A percentile compares a stretch with the other conserved stretches of the same genome.
These are phyloP conservation scores for Ophiocordyceps sinensis DNA, from an alignment of 2,329 filamentous ascomycete species.

Conservation along the genomic window DNA sequence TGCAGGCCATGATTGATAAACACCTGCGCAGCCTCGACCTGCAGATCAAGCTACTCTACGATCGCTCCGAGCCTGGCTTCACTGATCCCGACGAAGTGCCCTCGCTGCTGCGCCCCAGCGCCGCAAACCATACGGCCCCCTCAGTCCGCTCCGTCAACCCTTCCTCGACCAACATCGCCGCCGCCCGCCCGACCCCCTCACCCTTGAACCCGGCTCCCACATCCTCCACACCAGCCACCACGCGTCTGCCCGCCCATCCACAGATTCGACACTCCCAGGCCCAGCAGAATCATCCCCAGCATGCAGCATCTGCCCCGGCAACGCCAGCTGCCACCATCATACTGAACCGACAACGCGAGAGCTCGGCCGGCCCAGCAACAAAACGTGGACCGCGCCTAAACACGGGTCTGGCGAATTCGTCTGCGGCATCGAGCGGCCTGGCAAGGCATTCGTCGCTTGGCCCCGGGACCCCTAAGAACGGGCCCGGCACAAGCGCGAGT, in stretches of 20 bases:
- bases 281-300: slow-evolving; percentile 20
- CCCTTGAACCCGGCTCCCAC: slow-evolving; percentile 12
- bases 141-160: slow-evolving; percentile 28
- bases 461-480: slow-evolving; percentile 44
- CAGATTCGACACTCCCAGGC: slow-evolving; percentile 35
- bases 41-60: slow-evolving; percentile 47
- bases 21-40: slow-evolving; percentile 47
- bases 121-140: slow-evolving; percentile 32
- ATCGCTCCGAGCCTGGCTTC: slow-evolving; percentile 46
- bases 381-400: slow-evolving; percentile 39
- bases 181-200: slow-evolving; percentile 11
- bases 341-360: slow-evolving; percentile 41
- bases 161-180: slow-evolving; percentile 17
- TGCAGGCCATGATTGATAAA: slow-evolving; percentile 44
- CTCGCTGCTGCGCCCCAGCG: slow-evolving; percentile 43
- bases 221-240: slow-evolving; percentile 25
- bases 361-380: slow-evolving; percentile 41
- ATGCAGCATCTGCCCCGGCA: slow-evolving; percentile 42
- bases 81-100: slow-evolving; percentile 48
- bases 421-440: slow-evolving; percentile 40
- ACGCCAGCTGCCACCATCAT: slow-evolving; percentile 48
- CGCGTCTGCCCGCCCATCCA: slow-evolving; percentile 26
- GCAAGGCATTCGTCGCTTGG: slow-evolving; percentile 49
- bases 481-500: slow-evolving; percentile 9
- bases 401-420: slow-evolving; percentile 30